Base-by-base conservation (phyloP, 202 grass and related monocot genomes). In the Digitaria exilis region DNA sequence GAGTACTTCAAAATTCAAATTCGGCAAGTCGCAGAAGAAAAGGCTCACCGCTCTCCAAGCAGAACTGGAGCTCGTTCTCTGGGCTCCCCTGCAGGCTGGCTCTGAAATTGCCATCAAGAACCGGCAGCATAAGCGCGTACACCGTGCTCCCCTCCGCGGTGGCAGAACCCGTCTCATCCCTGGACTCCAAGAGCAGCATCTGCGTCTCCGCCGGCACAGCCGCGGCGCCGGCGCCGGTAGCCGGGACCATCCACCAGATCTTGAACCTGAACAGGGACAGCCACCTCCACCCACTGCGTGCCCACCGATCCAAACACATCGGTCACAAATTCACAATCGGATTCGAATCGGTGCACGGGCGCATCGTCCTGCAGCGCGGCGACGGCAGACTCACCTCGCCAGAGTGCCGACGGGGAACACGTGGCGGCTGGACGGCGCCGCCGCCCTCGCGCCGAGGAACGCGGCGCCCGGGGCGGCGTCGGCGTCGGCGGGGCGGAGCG, bases 161-260 rank as follows among this genome's bases (percentile, higher is more conserved):
- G n/a, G 57, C 59, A 18, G 77, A 51, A 18, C 25, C 32, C 32
- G 4, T 4, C 32, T 34, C 32, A 34, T 34, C 4, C 32, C 32
- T 34, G 4, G 32, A 34, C 4, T 34, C 32, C 32, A 34, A 34
- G 32, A 34, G 32, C 4, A 34, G 32, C 32, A 34, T 34, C 32
- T 2, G 32, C 32, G 32, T 34, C 32, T 2, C 32, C 32, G 32
- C 32, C 32, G 32, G 32, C 32, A 34, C 32, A 4, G 32, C 4
- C 4, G 32, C 32, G 3, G 4, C 32, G 32, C 32, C 32, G 32
- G 35, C 65, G n/a, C 89, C 85, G 10, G 46, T 76, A 56, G 76
- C 30, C 24, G 85, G 89, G 24, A 64, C 26, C 89, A 91, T 91
- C 89, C 85, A 87, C 81, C 89, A 87, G 83, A 89, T 89, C 82